Conservation (phyloP, 805 yeast genomes). For the Alloascoidea hylecoeti region DNA sequence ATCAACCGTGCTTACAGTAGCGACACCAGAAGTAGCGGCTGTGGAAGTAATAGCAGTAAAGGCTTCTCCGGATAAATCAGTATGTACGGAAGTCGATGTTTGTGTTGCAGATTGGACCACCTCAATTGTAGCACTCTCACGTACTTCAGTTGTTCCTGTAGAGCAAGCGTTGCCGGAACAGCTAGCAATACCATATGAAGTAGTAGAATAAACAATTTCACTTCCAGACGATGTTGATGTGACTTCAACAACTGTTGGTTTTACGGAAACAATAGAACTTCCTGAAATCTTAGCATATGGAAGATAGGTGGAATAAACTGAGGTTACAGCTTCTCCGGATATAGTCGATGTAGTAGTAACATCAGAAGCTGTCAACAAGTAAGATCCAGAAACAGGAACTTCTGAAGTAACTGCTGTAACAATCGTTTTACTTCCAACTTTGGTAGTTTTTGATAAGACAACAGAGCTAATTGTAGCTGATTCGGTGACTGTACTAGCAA, state of each 20-base stretch:
- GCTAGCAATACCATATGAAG: too few species aligned
- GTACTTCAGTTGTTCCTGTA: too few species aligned
- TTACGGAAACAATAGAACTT: background rate
- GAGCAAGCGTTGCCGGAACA: too few species aligned
- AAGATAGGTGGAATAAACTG: background rate
- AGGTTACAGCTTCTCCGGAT: background rate
- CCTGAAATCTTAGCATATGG: background rate
- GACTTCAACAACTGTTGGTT: background rate
- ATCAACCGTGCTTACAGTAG: too few species aligned
- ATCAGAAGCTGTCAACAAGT: background rate
- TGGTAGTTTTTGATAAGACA: too few species aligned
- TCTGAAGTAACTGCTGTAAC: background rate
- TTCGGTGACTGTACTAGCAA: too few species aligned
- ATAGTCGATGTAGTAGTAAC: background rate
- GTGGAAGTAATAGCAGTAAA: background rate
- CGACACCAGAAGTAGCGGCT: conserved; percentile 1
- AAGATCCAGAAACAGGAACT: background rate
- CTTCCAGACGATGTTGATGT: conserved; percentile 1
- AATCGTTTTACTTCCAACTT: background rate
- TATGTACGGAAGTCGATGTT: too few species aligned
- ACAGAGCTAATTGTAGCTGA: too few species aligned
- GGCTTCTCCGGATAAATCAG: too few species aligned
- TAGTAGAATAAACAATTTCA: too few species aligned
- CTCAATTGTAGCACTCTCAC: too few species aligned
- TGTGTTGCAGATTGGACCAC: too few species aligned